Evolutionary conservation across 2,329 filamentous ascomycete genomes (phyloP), one percentile per base, ranked within the genome.

Genomic region (Alternaria ethzedia): DNA sequence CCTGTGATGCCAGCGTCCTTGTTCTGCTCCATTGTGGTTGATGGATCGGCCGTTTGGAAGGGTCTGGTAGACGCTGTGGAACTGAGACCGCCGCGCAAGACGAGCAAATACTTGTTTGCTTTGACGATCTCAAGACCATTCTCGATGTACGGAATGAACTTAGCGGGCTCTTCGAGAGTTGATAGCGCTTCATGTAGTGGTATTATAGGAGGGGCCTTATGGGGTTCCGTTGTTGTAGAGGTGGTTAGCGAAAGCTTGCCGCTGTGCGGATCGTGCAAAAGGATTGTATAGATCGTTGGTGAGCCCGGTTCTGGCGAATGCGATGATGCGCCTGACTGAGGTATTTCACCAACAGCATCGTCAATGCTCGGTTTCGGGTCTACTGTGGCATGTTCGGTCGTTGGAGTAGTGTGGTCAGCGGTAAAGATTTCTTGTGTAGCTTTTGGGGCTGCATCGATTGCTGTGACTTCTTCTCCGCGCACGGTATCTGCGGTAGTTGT

Each of bases 91-190:
- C 73, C 65, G 17, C 77, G 74, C 2, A 79, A 63, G 11, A 79
- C 65, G 10, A 80, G 73, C 52, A 80, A 70, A 45, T 79, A 67
- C 23, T 68, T 65, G 10, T 71, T 76, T 2, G 70, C 70, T n/a
- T 59, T 70, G 21, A 78, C 61, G 12, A 78, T 65, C 46, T 79
- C 75, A 21, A 73, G 71, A 17, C 65, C 65, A 0, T 64, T 26
- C 0, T 70, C 68, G 3, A 80, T 71, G 51, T 77, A 65, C 2
- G 76, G 75, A 8, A 79, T 57, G 51, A 78, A 78, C 44, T 72
- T 75, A 10, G 69, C 65, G 1, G 76, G 77, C 6, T 64, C 51
- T 12, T 71, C 67, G 26, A 80, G 73, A 2, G 60, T 64, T 5
- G 69, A 60, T 21, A 80, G 65, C 5, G 78, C 76, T 57, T 70